Percentiles rank a stretch among this genome's conserved stretches.
Evolutionary conservation across 495 filamentous ascomycete species (phyloP).

Genomic region (Neurospora sp.): DNA sequence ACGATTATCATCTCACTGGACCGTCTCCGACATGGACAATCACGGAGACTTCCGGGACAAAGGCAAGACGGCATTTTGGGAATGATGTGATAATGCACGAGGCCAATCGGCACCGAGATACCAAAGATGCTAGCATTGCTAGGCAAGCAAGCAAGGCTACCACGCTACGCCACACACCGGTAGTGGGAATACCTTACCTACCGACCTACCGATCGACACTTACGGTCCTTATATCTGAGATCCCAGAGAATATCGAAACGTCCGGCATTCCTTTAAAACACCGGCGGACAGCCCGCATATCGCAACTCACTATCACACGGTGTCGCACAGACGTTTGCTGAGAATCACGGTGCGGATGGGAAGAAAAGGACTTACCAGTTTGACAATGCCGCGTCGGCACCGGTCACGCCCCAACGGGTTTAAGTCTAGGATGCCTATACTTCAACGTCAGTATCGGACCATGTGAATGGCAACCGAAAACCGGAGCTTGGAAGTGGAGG

Average conservation of each 20-base stretch:
- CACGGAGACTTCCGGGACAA: not conserved
- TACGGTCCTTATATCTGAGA: not conserved
- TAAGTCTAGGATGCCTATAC: not conserved
- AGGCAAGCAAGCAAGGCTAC: not conserved
- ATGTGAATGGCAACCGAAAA: not conserved
- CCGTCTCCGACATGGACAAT: not conserved
- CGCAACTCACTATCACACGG: not conserved
- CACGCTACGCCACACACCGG: not conserved
- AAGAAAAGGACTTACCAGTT: not conserved
- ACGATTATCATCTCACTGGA: not conserved
- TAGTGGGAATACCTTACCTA: not conserved
- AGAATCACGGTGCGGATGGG: not conserved
- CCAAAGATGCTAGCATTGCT: not conserved
- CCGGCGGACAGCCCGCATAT: not conserved
- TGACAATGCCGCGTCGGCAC: not conserved
- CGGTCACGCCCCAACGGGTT: not conserved
- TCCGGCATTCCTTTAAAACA: not conserved
- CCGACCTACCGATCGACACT: not conserved
- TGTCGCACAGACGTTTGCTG: not conserved
- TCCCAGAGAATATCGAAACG: not conserved
- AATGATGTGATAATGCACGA: not conserved
- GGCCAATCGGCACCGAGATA: not conserved
- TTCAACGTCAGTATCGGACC: not conserved
- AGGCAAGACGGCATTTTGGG: not conserved
- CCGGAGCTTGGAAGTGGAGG: constrained; percentile 3